These are phyloP conservation scores for Suillus hirtellus DNA, from an alignment of 768 basidiomycete species.

Conservation along the genomic window DNA sequence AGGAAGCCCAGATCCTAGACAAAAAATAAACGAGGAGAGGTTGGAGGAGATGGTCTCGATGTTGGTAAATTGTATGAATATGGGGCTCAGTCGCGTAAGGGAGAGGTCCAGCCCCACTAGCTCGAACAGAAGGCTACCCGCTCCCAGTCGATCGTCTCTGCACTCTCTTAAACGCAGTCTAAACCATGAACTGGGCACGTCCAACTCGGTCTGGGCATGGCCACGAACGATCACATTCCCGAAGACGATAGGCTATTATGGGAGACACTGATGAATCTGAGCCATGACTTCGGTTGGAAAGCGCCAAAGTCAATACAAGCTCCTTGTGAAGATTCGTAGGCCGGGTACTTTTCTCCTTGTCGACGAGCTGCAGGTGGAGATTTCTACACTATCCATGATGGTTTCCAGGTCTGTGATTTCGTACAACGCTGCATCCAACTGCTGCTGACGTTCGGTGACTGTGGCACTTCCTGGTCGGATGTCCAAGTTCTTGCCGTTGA, in stretches of 20 bases:
- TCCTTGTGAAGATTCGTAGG: slow-evolving; percentile 23
- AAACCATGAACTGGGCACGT: slow-evolving; percentile 49
- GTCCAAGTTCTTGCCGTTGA: not conserved
- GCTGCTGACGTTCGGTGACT: slow-evolving; percentile 21
- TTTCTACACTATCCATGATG: slow-evolving; percentile 16
- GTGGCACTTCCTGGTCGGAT: slow-evolving; percentile 14
- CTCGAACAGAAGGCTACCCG: slow-evolving; percentile 17
- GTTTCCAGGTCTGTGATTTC: slow-evolving; percentile 17
- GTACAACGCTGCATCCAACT: slow-evolving; percentile 17
- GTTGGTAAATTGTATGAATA: slow-evolving; percentile 19
- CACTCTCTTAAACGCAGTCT: slow-evolving; percentile 32
- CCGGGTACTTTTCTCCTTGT: slow-evolving; percentile 17
- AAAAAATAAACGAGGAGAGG: slow-evolving; percentile 10
- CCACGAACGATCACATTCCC: no score
- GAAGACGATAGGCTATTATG: no score
- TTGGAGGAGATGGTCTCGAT: slow-evolving; percentile 18
- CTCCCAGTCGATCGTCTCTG: slow-evolving; percentile 12
- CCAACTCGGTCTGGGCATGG: slow-evolving; percentile 2
- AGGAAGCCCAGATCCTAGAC: not conserved
- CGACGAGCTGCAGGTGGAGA: slow-evolving; percentile 16
- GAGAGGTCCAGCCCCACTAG: slow-evolving; percentile 6
- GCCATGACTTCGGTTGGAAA: slow-evolving; percentile 48
- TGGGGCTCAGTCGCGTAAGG: slow-evolving; percentile 14
- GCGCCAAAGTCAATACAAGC: slow-evolving; percentile 25
- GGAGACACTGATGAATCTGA: slow-evolving; percentile 32